Conservation (phyloP, 2,329 filamentous ascomycete species). For the Xylaria arbuscula region DNA sequence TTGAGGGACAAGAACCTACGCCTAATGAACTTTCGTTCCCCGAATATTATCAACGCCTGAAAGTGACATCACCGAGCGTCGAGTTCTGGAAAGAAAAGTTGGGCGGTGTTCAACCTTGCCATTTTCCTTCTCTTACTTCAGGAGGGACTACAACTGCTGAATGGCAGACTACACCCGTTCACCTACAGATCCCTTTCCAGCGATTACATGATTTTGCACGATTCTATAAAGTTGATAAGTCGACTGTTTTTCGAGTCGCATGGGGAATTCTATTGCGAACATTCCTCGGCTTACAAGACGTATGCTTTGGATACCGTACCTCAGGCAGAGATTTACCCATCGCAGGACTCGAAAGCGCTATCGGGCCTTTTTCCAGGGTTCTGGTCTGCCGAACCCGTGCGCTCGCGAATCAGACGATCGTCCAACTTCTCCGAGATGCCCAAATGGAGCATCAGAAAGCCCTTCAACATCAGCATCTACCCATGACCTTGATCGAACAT, state of each 20-base stretch:
- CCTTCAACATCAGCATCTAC: constrained; percentile 58
- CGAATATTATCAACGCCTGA: constrained; percentile 55
- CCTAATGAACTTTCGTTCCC: constrained; percentile 52
- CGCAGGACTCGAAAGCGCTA: constrained; percentile 54
- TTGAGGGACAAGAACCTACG: constrained; percentile 52
- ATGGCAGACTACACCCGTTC: constrained; percentile 53
- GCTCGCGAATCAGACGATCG: constrained; percentile 39
- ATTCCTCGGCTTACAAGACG: constrained; percentile 63
- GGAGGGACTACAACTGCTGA: constrained; percentile 39
- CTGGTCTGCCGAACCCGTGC: constrained; percentile 44
- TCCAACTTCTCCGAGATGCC: constrained; percentile 44
- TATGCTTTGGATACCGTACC: constrained; percentile 66
- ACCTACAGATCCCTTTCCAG: constrained; percentile 55
- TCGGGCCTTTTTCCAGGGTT: constrained; percentile 59
- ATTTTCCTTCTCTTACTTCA: constrained; percentile 57
- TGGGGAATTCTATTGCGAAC: constrained; percentile 68
- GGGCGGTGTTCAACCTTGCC: constrained; percentile 54
- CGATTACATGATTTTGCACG: constrained; percentile 59
- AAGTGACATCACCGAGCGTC: constrained; percentile 52
- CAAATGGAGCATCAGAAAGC: constrained; percentile 44
- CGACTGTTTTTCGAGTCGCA: constrained; percentile 66
- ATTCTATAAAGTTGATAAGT: constrained; percentile 56
- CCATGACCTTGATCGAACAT: constrained; percentile 60
- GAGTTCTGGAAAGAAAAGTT: constrained; percentile 61
- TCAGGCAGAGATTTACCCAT: constrained; percentile 58